Conservation (phyloP, 257 asterid species). For the Coffea canephora region DNA sequence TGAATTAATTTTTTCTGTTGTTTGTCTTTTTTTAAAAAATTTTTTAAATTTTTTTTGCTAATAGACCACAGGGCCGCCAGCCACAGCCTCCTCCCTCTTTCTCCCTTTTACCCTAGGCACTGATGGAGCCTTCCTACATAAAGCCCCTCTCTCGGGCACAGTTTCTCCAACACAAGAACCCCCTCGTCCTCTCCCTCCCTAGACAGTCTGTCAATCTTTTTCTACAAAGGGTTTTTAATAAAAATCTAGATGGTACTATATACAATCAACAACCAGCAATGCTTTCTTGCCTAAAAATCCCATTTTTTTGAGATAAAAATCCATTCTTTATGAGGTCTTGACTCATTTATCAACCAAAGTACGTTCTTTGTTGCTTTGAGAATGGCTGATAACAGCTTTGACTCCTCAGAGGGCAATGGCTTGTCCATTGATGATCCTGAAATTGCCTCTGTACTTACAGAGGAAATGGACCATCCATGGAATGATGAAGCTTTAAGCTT, state of each 20-base stretch:
- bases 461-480: conserved; percentile 28
- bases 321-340: conserved; percentile 36
- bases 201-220: neutral
- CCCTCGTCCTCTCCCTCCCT: conserved; percentile 29
- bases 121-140: conserved; percentile 47
- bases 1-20: too few relatives aligned
- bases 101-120: conserved; percentile 63
- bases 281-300: conserved; percentile 2
- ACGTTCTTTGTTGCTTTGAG: conserved; percentile 10
- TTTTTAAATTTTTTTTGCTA: neutral
- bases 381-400: conserved; percentile 53
- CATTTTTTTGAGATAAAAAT: conserved; percentile 30
- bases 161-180: conserved; percentile 31
- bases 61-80: conserved; percentile 21
- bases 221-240: conserved; percentile 6
- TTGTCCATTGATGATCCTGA: conserved; percentile 46
- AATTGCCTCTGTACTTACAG: conserved; percentile 13
- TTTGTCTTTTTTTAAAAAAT: too few relatives aligned
- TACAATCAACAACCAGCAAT: conserved; percentile 7
- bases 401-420: conserved; percentile 35
- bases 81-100: conserved; percentile 26
- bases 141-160: conserved; percentile 39
- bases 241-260: conserved; percentile 2
- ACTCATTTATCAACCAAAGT: conserved; percentile 5
- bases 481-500: conserved; percentile 30